phyloP scores from a whole-genome alignment of 768 basidiomycete species.

The Galerina marginata region DNA sequence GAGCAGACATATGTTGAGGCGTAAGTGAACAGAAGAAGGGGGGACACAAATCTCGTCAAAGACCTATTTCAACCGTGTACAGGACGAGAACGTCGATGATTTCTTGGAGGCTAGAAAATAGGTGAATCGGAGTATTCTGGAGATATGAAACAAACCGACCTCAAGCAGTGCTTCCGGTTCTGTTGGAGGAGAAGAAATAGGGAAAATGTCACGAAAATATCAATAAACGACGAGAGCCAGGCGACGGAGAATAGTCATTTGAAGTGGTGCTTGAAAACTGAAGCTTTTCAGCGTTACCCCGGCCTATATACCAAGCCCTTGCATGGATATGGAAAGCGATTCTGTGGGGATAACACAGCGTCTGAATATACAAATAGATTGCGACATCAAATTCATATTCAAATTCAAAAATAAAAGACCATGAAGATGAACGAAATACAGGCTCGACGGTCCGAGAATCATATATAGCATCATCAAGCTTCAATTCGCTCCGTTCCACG shows the following conservation, averaged over 20 bases:
- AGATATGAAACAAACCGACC: constrained; percentile 29
- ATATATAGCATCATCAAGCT: not conserved
- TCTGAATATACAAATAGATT: too few relatives aligned
- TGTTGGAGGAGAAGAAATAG: constrained; percentile 44
- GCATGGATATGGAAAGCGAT: too few relatives aligned
- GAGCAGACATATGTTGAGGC: not conserved
- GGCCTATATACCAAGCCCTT: too few relatives aligned
- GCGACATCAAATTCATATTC: too few relatives aligned
- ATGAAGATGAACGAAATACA: too few relatives aligned
- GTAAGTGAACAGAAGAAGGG: not conserved
- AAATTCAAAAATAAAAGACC: too few relatives aligned
- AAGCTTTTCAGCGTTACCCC: constrained; percentile 20
- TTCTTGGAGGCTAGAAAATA: constrained; percentile 41
- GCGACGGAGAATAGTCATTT: constrained; percentile 57
- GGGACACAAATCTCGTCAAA: constrained; percentile 43
- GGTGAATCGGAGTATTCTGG: not conserved
- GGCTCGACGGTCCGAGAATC: too few relatives aligned
- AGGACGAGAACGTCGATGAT: constrained; percentile 49
- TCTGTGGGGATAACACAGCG: not conserved
- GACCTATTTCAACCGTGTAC: constrained; percentile 58
- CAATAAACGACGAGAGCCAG: constrained; percentile 58
- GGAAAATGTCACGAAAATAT: constrained; percentile 49
- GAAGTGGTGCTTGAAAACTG: constrained; percentile 14
- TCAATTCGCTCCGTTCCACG: constrained; percentile 45
- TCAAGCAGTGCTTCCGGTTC: constrained; percentile 39